Evolutionary conservation across 371 early-diverging fungal genomes (phyloP).

Genomic region (Lichtheimia ramosa): DNA sequence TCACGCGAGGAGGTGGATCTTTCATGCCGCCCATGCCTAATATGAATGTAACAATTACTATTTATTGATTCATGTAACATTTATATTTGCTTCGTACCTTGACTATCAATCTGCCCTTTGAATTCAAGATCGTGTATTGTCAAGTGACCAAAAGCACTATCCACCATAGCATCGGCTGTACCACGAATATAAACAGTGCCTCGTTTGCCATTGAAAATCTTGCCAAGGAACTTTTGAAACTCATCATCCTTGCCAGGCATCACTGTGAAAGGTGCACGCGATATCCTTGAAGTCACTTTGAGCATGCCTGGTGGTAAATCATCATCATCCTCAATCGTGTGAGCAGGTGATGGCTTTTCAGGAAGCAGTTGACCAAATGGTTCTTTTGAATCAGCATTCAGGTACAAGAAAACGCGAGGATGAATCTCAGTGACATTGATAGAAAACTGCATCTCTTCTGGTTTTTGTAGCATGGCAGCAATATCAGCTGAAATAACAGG

Average conservation of each 20-base stretch:
- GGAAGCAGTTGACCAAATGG: slow-evolving; percentile 43
- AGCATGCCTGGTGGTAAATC: slow-evolving; percentile 11
- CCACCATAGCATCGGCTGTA: slow-evolving; percentile 34
- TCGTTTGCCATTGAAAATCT: slow-evolving; percentile 13
- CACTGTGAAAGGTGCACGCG: slow-evolving; percentile 37
- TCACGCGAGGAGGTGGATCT: slow-evolving; percentile 38
- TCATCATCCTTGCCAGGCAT: slow-evolving; percentile 43
- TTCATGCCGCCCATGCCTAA: slow-evolving; percentile 43
- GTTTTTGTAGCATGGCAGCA: slow-evolving; percentile 31
- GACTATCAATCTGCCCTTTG: slow-evolving; percentile 40
- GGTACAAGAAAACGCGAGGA: slow-evolving; percentile 37
- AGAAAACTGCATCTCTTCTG: slow-evolving; percentile 43
- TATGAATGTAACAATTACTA: slow-evolving; percentile 4
- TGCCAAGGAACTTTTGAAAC: slow-evolving; percentile 33
- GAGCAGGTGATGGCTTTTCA: slow-evolving; percentile 29
- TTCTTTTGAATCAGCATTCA: slow-evolving; percentile 20
- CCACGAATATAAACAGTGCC: slow-evolving; percentile 38
- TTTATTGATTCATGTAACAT: neutral
- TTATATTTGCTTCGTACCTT: slow-evolving; percentile 21
- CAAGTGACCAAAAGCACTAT: slow-evolving; percentile 40
- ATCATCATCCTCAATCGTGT: slow-evolving; percentile 11
- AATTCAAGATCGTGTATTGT: slow-evolving; percentile 39
- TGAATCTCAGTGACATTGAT: slow-evolving; percentile 39
- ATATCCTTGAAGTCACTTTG: slow-evolving; percentile 27
- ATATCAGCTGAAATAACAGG: slow-evolving; percentile 43